These are phyloP conservation scores for Mycena olivaceomarginata DNA, from an alignment of 768 basidiomycete species.

Conservation along the genomic window DNA sequence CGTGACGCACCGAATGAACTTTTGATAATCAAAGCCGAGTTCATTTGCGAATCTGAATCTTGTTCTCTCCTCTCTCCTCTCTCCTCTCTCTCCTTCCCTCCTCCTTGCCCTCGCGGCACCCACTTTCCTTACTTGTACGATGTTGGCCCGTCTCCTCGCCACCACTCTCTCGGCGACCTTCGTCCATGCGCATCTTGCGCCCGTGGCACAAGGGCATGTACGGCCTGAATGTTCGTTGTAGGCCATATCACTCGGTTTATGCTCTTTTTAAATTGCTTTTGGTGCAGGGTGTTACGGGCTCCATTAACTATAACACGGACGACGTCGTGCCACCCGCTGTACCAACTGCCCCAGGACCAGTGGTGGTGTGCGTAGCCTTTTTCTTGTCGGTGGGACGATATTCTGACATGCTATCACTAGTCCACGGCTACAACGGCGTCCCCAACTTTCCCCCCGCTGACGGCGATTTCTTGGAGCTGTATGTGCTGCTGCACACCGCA, in stretches of 20 bases:
- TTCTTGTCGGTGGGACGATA: not conserved
- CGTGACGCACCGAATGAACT: not conserved
- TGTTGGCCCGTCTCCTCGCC: slow-evolving; percentile 38
- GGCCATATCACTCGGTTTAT: not conserved
- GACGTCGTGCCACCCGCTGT: slow-evolving; percentile 64
- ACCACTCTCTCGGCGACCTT: slow-evolving; percentile 35
- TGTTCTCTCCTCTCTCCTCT: slow-evolving; percentile 3
- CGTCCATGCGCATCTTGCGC: slow-evolving; percentile 63
- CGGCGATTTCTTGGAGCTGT: slow-evolving; percentile 67
- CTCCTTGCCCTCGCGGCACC: slow-evolving; percentile 31
- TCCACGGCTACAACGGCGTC: slow-evolving; percentile 61
- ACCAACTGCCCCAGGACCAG: slow-evolving; percentile 59
- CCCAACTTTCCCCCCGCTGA: slow-evolving; percentile 63
- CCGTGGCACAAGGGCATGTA: slow-evolving; percentile 67
- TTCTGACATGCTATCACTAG: slow-evolving; percentile 46
- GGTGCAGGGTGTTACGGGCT: slow-evolving; percentile 53
- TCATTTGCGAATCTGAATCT: not conserved
- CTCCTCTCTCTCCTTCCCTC: not conserved
- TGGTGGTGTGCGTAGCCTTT: slow-evolving; percentile 67
- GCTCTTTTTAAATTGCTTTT: not conserved
- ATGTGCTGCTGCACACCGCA: not conserved
- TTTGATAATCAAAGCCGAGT: too few species aligned
- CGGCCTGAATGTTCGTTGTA: slow-evolving; percentile 63
- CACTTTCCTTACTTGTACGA: slow-evolving; percentile 36
- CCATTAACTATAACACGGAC: slow-evolving; percentile 60